Base-by-base conservation (phyloP, 2,329 filamentous ascomycete genomes). In the Neonectria hederae region DNA sequence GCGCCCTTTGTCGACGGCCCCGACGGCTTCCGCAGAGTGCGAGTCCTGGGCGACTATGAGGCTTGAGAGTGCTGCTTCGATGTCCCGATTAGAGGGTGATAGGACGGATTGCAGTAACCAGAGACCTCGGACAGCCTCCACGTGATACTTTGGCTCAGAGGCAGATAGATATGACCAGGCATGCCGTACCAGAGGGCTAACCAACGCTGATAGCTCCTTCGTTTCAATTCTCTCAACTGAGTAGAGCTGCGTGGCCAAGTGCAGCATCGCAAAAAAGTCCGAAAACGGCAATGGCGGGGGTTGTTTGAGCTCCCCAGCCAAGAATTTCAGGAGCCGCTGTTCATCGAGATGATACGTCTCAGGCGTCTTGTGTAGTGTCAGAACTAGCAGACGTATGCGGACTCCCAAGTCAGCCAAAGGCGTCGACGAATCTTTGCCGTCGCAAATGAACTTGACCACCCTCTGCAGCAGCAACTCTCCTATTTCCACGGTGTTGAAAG, bases 61-160 rank as follows among this genome's bases (percentile, higher is more conserved):
- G 26, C 86, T 84, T 24, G 89, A 86, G 43, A 97, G 87, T 0
- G 92, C 88, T 24, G 92, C 93, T 77, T 97, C 94, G 5, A 97
- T 90, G 49, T 94, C 88, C 55, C 91, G 89, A 70, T 90, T 89
- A 2, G 85, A 81, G 42, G 85, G 81, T 1, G 90, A 87, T 13
- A 97, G 85, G 1, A 89, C 86, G 24, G 85, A 87, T 71, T 98
- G 94, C 55, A 99, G 81, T 69, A 93, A 89, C 92, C 96, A 97
- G 42, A 99, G 82, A 70, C 89, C 91, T 62, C 92, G 89, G 9
- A 97, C 92, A 19, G 94, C 90, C 80, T 99, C 97, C 32, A 99
- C 94, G 74, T 98, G 96, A 70, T 95, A 97, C 75, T 97, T 97
- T 0, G 94, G 94, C 66, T 90, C 90, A 13, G 89, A 85, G n/a